These are phyloP conservation scores for Chlorella sorokiniana DNA, from an alignment of 139 green algal species.

Conservation along the genomic window DNA sequence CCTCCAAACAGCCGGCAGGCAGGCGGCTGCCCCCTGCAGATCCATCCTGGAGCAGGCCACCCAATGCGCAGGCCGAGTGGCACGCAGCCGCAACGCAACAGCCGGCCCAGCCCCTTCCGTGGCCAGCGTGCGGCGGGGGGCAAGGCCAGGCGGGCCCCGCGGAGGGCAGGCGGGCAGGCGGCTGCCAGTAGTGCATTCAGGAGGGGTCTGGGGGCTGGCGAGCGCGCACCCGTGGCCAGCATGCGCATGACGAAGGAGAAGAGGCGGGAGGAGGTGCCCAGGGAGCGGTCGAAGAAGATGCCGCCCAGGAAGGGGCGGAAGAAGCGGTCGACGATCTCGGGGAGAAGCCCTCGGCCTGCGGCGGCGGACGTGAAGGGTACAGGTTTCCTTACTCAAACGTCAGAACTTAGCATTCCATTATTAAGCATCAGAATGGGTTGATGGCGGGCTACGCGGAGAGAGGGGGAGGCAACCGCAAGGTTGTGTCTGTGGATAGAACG, in stretches of 20 bases:
- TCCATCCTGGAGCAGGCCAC: too few species aligned
- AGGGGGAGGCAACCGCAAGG: too few species aligned
- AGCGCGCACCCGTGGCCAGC: conserved; percentile 70
- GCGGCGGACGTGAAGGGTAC: background rate
- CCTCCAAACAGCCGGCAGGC: background rate
- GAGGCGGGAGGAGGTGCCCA: conserved; percentile 81
- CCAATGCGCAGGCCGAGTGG: too few species aligned
- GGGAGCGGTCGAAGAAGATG: conserved; percentile 96
- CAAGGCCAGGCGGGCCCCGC: too few species aligned
- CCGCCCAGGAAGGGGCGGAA: conserved; percentile 97
- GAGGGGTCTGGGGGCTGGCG: background rate
- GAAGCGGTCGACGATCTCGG: conserved; percentile 89
- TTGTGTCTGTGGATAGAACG: too few species aligned
- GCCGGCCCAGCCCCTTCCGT: too few species aligned
- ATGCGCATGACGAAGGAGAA: conserved; percentile 97
- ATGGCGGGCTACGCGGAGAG: too few species aligned
- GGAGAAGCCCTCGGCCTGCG: conserved; percentile 85
- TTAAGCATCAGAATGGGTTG: background rate
- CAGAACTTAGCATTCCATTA: background rate
- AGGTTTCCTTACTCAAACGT: background rate
- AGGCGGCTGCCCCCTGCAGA: background rate
- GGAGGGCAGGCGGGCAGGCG: too few species aligned
- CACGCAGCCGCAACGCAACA: too few species aligned
- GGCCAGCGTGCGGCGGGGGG: too few species aligned
- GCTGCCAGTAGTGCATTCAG: background rate